These are phyloP conservation scores for Ogataea degrootiae DNA, from an alignment of 805 yeast species.

Conservation along the genomic window DNA sequence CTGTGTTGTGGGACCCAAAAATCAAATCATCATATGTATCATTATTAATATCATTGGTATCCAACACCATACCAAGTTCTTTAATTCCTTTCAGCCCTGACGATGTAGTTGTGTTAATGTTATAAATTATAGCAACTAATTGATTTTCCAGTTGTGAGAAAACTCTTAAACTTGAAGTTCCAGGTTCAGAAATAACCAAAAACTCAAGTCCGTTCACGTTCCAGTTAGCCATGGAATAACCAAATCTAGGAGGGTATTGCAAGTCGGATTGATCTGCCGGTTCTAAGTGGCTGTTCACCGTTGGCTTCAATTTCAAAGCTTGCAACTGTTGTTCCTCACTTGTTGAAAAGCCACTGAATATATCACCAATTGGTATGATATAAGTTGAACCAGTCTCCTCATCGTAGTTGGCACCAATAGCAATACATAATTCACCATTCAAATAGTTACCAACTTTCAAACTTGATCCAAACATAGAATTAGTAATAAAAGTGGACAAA, in stretches of 20 bases:
- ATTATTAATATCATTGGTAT: slow-evolving; percentile 28
- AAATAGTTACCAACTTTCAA: slow-evolving; percentile 40
- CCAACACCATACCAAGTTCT: slow-evolving; percentile 33
- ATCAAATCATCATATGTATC: slow-evolving; percentile 39
- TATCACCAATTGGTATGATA: slow-evolving; percentile 35
- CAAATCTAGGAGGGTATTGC: slow-evolving; percentile 36
- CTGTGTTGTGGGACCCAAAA: slow-evolving; percentile 38
- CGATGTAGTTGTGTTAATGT: slow-evolving; percentile 18
- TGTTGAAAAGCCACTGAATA: slow-evolving; percentile 6
- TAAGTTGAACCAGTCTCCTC: slow-evolving; percentile 40
- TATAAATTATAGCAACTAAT: slow-evolving; percentile 17
- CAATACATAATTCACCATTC: slow-evolving; percentile 34
- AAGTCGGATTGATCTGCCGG: slow-evolving; percentile 3
- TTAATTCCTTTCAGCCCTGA: slow-evolving; percentile 41
- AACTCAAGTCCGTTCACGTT: slow-evolving; percentile 27
- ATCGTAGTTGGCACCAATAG: slow-evolving; percentile 49
- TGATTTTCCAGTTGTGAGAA: slow-evolving; percentile 16
- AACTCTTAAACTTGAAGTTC: slow-evolving; percentile 39
- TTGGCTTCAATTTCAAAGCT: background rate
- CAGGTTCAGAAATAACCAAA: slow-evolving; percentile 49
- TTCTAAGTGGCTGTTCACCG: background rate
- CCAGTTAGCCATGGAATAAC: slow-evolving; percentile 33
- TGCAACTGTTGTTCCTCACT: background rate
- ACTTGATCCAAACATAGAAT: slow-evolving; percentile 44
- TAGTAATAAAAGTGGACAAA: slow-evolving; percentile 17